Evolutionary conservation across 768 basidiomycete genomes (phyloP).

Genomic region (Pluteus cervinus): DNA sequence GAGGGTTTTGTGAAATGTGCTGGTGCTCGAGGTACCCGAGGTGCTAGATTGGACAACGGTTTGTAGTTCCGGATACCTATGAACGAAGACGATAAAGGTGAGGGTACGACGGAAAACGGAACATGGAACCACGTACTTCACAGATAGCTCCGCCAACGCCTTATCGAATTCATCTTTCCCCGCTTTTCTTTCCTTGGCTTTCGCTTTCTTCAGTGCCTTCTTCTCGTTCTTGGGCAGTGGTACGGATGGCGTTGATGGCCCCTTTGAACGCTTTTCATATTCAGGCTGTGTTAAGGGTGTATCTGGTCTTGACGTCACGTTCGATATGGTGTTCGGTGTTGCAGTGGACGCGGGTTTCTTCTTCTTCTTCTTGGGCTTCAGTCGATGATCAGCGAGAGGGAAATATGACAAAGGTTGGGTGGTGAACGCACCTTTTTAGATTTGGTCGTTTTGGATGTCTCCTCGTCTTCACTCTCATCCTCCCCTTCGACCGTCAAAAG

Average conservation of each 20-base stretch:
- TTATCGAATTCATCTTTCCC: conserved; percentile 77
- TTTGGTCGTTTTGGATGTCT: conserved; percentile 25
- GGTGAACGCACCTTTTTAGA: conserved; percentile 28
- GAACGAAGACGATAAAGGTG: not conserved
- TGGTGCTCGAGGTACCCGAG: no score
- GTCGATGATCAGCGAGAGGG: not conserved
- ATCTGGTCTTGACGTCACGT: conserved; percentile 4
- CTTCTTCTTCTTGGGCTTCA: conserved; percentile 37
- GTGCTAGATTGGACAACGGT: no score
- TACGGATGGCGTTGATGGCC: conserved; percentile 11
- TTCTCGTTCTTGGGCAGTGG: conserved; percentile 35
- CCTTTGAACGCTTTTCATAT: conserved; percentile 6
- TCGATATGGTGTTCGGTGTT: conserved; percentile 1
- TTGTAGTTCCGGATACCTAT: no score
- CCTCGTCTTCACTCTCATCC: conserved; percentile 15
- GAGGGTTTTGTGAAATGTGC: no score
- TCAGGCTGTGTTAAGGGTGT: conserved; percentile 6
- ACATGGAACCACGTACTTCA: conserved; percentile 45
- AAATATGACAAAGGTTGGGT: not conserved
- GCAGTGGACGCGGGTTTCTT: conserved; percentile 20
- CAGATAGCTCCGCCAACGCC: conserved; percentile 77
- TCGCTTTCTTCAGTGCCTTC: conserved; percentile 58
- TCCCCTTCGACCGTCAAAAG: no score
- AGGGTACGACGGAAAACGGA: not conserved
- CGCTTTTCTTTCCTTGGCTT: conserved; percentile 59